A percentile compares a stretch with the other conserved stretches of the same genome.
phyloP scores from a whole-genome alignment of 1,284 basidiomycete species.

The Apiotrichum montevideense region DNA sequence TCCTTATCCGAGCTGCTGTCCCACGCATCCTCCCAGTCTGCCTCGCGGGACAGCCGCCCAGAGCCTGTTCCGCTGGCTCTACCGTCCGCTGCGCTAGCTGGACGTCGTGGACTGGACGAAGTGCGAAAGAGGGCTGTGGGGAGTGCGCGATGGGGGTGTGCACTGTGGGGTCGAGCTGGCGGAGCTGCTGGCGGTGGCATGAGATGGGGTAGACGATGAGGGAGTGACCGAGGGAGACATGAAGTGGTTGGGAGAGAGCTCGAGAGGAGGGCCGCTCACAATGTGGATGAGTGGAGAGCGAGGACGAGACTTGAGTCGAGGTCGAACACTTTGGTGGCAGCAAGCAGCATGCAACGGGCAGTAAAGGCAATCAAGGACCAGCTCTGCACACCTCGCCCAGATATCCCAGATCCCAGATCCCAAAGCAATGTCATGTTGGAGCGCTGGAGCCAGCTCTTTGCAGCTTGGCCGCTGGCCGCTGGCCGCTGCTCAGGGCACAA shows the following conservation, averaged over 20 bases:
- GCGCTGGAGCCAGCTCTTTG: too few species aligned
- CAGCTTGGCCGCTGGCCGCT: too few species aligned
- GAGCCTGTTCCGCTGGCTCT: not conserved
- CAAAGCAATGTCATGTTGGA: too few species aligned
- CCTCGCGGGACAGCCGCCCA: slow-evolving; percentile 46
- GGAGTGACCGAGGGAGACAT: not conserved
- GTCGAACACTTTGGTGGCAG: too few species aligned
- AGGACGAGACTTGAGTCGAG: too few species aligned
- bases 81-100: slow-evolving; percentile 1
- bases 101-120: slow-evolving; percentile 5
- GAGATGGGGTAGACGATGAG: not conserved
- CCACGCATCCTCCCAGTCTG: slow-evolving; percentile 81
- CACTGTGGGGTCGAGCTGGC: slow-evolving; percentile 42
- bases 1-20: slow-evolving; percentile 68
- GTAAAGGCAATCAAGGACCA: too few species aligned
- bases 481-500: too few species aligned
- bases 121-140: slow-evolving; percentile 18
- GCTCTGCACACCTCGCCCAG: too few species aligned
- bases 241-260: not conserved
- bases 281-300: too few species aligned
- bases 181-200: slow-evolving; percentile 21
- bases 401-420: too few species aligned
- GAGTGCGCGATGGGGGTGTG: slow-evolving; percentile 34
- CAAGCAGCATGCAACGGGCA: too few species aligned
- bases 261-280: not conserved